A percentile compares a stretch with the other conserved stretches of the same genome.
Conservation (phyloP, 805 yeast species). For the Starmerella geochares region DNA sequence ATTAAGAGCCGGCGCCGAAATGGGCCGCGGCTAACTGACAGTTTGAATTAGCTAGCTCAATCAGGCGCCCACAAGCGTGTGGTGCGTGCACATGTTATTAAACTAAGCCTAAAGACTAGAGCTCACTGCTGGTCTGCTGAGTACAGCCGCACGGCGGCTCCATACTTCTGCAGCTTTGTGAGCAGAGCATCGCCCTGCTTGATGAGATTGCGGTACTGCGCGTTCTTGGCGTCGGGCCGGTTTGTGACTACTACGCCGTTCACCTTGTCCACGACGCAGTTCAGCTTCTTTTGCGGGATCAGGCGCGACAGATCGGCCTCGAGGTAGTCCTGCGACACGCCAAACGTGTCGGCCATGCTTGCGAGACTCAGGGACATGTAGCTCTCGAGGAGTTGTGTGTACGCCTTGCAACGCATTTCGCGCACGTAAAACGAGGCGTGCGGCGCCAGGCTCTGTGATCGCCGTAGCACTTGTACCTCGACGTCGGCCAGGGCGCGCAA, state of each 20-base stretch:
- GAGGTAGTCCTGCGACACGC: conserved; percentile 75
- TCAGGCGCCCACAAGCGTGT: no score
- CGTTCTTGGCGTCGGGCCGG: conserved; percentile 91
- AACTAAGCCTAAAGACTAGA: not conserved
- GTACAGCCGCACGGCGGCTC: conserved; percentile 91
- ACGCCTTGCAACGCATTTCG: conserved; percentile 90
- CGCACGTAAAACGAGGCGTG: conserved; percentile 81
- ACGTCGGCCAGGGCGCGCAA: conserved; percentile 70
- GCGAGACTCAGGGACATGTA: conserved; percentile 80
- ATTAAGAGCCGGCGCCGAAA: no score
- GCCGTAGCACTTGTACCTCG: conserved; percentile 57
- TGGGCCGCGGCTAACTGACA: no score
- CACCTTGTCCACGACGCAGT: conserved; percentile 91
- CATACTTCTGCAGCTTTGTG: conserved; percentile 91
- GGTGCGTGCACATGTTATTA: no score
- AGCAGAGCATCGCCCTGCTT: conserved; percentile 87
- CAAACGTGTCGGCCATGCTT: conserved; percentile 91
- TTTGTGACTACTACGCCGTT: conserved; percentile 89
- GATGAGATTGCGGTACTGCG: conserved; percentile 78
- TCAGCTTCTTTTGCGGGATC: conserved; percentile 85
- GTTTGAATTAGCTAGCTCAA: no score
- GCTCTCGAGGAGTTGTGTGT: conserved; percentile 85
- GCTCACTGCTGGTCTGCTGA: conserved; percentile 53
- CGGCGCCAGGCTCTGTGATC: conserved; percentile 55
- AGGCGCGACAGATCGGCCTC: conserved; percentile 79